Conservation (phyloP, 805 yeast genomes). For the Candida nemodendra region DNA sequence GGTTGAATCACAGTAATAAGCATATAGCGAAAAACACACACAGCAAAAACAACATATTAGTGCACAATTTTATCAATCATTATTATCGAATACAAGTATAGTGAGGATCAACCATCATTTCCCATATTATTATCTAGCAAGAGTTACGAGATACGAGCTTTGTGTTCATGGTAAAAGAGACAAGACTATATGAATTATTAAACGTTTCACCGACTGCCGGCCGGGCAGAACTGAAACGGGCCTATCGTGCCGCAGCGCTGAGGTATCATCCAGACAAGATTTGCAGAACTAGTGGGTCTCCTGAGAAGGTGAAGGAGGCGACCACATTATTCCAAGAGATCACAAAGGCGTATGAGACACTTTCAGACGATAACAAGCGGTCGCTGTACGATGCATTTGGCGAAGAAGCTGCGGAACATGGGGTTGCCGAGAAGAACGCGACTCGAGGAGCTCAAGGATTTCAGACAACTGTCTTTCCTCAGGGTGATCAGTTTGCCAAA, state of each 20-base stretch:
- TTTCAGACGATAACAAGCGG: conserved; percentile 47
- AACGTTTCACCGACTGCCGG: conserved; percentile 66
- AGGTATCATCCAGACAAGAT: conserved; percentile 86
- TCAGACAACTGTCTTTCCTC: background rate
- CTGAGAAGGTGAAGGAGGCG: conserved; percentile 32
- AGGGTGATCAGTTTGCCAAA: conserved; percentile 11
- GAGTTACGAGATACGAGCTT: no score
- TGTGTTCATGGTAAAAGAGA: conserved; percentile 76
- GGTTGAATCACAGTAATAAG: no score
- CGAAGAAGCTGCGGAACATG: conserved; percentile 37
- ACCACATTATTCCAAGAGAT: conserved; percentile 59
- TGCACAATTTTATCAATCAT: no score
- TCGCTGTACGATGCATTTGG: conserved; percentile 54
- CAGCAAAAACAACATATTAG: no score
- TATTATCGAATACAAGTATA: no score
- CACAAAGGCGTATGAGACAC: conserved; percentile 64
- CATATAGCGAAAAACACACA: no score
- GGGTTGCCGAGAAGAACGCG: conserved; percentile 1
- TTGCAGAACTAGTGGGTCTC: conserved; percentile 43
- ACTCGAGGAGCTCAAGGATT: no score
- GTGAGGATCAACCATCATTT: no score
- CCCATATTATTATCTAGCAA: no score
- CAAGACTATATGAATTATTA: conserved; percentile 69
- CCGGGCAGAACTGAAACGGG: conserved; percentile 69
- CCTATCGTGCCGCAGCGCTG: conserved; percentile 80